Evolutionary conservation across 139 green algal genomes (phyloP), one percentile per base, ranked within the genome.

Genomic region (Yamagishiella unicocca): DNA sequence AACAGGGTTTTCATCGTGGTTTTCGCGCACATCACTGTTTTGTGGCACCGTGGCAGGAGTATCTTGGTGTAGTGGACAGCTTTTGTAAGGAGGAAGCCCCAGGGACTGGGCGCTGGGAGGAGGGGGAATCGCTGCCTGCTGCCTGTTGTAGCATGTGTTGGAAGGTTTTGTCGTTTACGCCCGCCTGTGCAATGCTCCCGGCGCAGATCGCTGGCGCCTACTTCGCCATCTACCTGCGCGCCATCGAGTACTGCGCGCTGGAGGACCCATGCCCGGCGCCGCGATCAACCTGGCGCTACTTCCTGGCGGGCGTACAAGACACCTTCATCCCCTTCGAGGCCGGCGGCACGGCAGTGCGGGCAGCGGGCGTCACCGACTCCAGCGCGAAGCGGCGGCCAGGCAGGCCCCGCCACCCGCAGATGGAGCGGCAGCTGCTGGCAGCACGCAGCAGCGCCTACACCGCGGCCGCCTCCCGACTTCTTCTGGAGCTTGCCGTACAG

Each of bases 161-260:
- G n/a, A n/a, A 17, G 50, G 14, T 58, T 58, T 12, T 25, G 50
- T 58, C 50, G 17, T 17, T 58, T 58, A 58, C 12, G 17, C 22
- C 58, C 58, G 6, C n/a, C 17, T 31, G 58, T 67, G 19, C 58
- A 33, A 67, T 35, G 58, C 62, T 24, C 58, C 58, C 58, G 22
- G 19, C 35, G 25, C 77, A 84, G 55, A 25, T 72, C 6, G 38
- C 77, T 2, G 77, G 77, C 10, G 77, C 77, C 10, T 84, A 58
- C 27, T 72, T 84, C 27, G 54, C 55, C 37, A 42, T 72, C 7
- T 73, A 33, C 25, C 22, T 72, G 27, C 27, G 29, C 0, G 54
- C 55, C 4, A 43, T 72, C 1, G 55, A 84, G 54, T 73, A 84
- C 55, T 31, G 55, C 37, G 10, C 42, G 27, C 38, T 84, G 54